Evolutionary conservation across 768 basidiomycete species (phyloP).

Genomic region (Leucocoprinus leucothites): DNA sequence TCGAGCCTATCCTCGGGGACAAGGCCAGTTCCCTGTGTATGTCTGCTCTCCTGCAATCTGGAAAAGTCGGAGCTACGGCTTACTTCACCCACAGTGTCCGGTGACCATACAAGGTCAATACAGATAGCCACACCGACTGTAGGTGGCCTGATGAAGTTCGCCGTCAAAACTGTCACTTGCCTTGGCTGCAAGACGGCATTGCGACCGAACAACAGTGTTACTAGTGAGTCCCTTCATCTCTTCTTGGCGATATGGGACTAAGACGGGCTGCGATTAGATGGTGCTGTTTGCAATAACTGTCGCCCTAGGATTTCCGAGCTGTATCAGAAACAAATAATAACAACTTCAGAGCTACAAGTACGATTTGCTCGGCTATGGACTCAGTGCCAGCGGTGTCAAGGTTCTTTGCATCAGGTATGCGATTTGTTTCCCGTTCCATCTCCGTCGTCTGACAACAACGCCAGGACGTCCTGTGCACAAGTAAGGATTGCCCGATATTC

Average conservation of each 20-base stretch:
- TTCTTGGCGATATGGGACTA: neutral
- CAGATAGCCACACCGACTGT: slow-evolving; percentile 95
- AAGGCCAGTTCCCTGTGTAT: slow-evolving; percentile 79
- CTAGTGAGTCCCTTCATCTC: slow-evolving; percentile 40
- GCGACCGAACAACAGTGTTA: slow-evolving; percentile 68
- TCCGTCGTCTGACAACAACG: neutral
- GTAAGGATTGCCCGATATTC: slow-evolving; percentile 98
- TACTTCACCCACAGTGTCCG: slow-evolving; percentile 62
- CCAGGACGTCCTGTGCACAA: slow-evolving; percentile 94
- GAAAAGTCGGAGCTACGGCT: neutral
- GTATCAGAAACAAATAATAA: slow-evolving; percentile 84
- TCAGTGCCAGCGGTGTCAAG: slow-evolving; percentile 98
- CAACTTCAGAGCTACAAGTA: slow-evolving; percentile 79
- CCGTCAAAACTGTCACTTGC: slow-evolving; percentile 93
- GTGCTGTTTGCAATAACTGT: slow-evolving; percentile 95
- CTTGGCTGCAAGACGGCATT: slow-evolving; percentile 93
- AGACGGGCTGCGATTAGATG: slow-evolving; percentile 43
- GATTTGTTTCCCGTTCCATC: slow-evolving; percentile 3
- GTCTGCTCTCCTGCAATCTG: slow-evolving; percentile 7
- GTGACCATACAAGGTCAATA: slow-evolving; percentile 94
- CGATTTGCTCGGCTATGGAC: slow-evolving; percentile 97
- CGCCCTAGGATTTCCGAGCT: slow-evolving; percentile 80
- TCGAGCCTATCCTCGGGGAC: slow-evolving; percentile 95
- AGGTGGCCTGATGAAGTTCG: slow-evolving; percentile 98
- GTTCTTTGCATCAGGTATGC: slow-evolving; percentile 87